These are phyloP conservation scores for Circinella umbellata DNA, from an alignment of 371 early-diverging fungal species.

Conservation along the genomic window DNA sequence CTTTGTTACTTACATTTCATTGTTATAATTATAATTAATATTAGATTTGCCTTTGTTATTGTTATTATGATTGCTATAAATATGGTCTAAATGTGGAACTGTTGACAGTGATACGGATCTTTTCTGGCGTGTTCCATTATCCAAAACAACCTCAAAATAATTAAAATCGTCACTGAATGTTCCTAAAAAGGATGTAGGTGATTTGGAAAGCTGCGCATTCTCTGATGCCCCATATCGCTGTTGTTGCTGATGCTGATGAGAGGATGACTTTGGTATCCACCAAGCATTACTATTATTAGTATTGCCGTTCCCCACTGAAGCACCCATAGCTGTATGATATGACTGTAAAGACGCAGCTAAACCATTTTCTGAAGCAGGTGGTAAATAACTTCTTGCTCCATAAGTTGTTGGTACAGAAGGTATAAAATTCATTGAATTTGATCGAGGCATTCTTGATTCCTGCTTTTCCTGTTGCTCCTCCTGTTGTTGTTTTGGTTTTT, in stretches of 20 bases:
- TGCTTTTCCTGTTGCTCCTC: too few relatives aligned
- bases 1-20: neutral
- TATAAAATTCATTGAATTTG: neutral
- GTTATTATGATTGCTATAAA: neutral
- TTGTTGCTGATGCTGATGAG: constrained; percentile 2
- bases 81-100: constrained; percentile 1
- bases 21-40: neutral
- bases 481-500: neutral
- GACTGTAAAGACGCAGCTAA: constrained; percentile 5
- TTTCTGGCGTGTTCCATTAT: constrained; percentile 36
- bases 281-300: neutral
- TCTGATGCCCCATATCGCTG: neutral
- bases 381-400: neutral
- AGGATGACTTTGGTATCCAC: constrained; percentile 9
- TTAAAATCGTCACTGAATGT: constrained; percentile 24
- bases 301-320: neutral
- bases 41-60: neutral
- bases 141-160: constrained; percentile 31
- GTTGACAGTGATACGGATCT: constrained; percentile 37
- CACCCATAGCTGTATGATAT: constrained; percentile 1
- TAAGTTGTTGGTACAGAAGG: constrained; percentile 7
- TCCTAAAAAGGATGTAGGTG: constrained; percentile 18
- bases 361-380: neutral
- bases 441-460: neutral
- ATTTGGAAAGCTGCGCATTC: constrained; percentile 14